These are phyloP conservation scores for Glomus cerebriforme DNA, from an alignment of 192 early-diverging fungal species.

Conservation along the genomic window DNA sequence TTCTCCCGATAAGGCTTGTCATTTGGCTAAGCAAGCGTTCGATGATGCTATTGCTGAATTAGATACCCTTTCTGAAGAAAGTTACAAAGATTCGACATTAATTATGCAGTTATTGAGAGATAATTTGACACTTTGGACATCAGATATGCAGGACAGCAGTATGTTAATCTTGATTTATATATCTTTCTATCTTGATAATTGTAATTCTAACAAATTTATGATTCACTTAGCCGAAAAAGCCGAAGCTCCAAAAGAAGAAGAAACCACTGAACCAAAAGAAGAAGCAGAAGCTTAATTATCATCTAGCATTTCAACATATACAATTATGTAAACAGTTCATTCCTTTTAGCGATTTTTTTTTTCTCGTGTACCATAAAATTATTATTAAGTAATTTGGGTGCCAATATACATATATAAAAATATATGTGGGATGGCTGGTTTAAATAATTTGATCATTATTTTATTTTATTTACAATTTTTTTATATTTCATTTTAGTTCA, in stretches of 20 bases:
- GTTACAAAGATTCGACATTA: slow-evolving; percentile 98
- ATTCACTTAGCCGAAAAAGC: slow-evolving; percentile 21
- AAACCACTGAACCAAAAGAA: slow-evolving; percentile 14
- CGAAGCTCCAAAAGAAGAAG: slow-evolving; percentile 27
- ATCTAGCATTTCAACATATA: slow-evolving; percentile 19
- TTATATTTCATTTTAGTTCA: background rate
- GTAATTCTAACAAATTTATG: background rate
- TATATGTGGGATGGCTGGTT: slow-evolving; percentile 5
- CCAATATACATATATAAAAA: background rate
- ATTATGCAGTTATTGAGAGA: slow-evolving; percentile 99
- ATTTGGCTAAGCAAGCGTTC: slow-evolving; percentile 90
- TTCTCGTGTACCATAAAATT: slow-evolving; percentile 2
- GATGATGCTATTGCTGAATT: slow-evolving; percentile 99
- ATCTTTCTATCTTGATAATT: background rate
- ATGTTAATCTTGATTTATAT: background rate
- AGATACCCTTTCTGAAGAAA: slow-evolving; percentile 97
- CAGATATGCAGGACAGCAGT: slow-evolving; percentile 85
- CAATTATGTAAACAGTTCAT: slow-evolving; percentile 19
- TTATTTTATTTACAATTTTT: slow-evolving; percentile 1
- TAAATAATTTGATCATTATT: slow-evolving; percentile 3
- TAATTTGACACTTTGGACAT: slow-evolving; percentile 99
- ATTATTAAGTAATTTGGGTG: background rate
- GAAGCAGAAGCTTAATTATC: background rate
- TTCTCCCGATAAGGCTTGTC: slow-evolving; percentile 96
- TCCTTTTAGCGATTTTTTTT: background rate